phyloP scores from a whole-genome alignment of 768 basidiomycete genomes.

The Suillus subalutaceus region DNA sequence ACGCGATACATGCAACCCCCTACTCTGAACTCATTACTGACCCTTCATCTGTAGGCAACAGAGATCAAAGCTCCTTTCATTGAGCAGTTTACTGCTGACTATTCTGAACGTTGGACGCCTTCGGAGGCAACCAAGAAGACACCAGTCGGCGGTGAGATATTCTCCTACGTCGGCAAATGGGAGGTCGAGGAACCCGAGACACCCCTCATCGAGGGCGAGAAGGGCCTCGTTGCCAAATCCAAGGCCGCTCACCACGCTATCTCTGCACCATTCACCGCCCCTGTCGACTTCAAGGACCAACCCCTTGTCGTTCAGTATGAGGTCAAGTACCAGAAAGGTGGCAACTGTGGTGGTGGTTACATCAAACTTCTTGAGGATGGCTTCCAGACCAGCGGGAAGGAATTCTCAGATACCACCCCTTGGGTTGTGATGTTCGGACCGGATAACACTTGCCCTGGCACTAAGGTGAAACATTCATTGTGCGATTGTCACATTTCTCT shows the following conservation, averaged over 20 bases:
- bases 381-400: conserved; percentile 91
- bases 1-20: conserved; percentile 14
- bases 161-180: conserved; percentile 98
- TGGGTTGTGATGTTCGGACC: conserved; percentile 99
- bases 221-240: conserved; percentile 92
- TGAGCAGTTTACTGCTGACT: conserved; percentile 95
- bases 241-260: conserved; percentile 99
- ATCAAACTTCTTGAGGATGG: conserved; percentile 94
- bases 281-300: conserved; percentile 80
- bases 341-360: conserved; percentile 99
- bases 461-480: conserved; percentile 59
- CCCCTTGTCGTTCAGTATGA: conserved; percentile 97
- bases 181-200: conserved; percentile 85
- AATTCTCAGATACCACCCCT: conserved; percentile 91
- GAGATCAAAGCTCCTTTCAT: conserved; percentile 85
- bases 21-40: conserved; percentile 10
- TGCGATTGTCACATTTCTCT: not conserved
- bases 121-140: conserved; percentile 99
- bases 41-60: conserved; percentile 55
- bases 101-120: conserved; percentile 91
- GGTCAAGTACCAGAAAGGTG: conserved; percentile 98
- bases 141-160: conserved; percentile 92
- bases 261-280: conserved; percentile 82
- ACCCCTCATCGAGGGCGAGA: conserved; percentile 81
- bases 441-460: conserved; percentile 90